Evolutionary conservation across 2,329 filamentous ascomycete species (phyloP).

Genomic region (Trichoderma citrinoviride): DNA sequence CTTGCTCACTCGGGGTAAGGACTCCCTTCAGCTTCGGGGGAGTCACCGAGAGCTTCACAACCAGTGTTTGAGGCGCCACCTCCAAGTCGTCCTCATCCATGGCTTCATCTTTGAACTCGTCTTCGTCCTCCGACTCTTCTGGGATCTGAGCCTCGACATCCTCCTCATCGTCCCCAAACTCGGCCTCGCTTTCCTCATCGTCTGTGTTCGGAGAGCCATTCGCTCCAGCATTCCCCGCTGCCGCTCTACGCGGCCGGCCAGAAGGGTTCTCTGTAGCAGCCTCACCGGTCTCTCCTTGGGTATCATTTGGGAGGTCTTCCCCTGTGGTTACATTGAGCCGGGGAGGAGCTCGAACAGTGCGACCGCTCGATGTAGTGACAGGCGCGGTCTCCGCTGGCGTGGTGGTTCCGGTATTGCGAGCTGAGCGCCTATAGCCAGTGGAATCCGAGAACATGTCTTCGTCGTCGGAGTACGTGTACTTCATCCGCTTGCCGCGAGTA

Average conservation of each 20-base stretch:
- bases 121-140: slow-evolving; percentile 59
- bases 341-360: slow-evolving; percentile 71
- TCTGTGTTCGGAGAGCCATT: slow-evolving; percentile 57
- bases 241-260: slow-evolving; percentile 51
- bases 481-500: slow-evolving; percentile 91
- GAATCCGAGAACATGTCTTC: slow-evolving; percentile 72
- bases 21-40: slow-evolving; percentile 39
- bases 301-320: slow-evolving; percentile 47
- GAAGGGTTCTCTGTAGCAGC: slow-evolving; percentile 41
- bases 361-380: slow-evolving; percentile 77
- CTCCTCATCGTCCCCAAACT: slow-evolving; percentile 72
- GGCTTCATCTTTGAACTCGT: slow-evolving; percentile 56
- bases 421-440: slow-evolving; percentile 60
- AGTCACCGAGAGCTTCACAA: slow-evolving; percentile 69
- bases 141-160: slow-evolving; percentile 66
- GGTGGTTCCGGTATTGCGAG: slow-evolving; percentile 69
- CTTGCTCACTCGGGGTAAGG: slow-evolving; percentile 28
- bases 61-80: slow-evolving; percentile 56
- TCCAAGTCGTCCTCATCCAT: slow-evolving; percentile 55
- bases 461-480: slow-evolving; percentile 93
- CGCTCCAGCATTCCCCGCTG: slow-evolving; percentile 46
- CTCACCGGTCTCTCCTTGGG: slow-evolving; percentile 45
- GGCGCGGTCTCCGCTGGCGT: slow-evolving; percentile 67
- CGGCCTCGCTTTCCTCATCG: slow-evolving; percentile 69
- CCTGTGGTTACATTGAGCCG: slow-evolving; percentile 62